Evolutionary conservation across 2,329 filamentous ascomycete species (phyloP), one percentile per base, ranked within the genome.

Genomic region (Sphaceloma murrayae): DNA sequence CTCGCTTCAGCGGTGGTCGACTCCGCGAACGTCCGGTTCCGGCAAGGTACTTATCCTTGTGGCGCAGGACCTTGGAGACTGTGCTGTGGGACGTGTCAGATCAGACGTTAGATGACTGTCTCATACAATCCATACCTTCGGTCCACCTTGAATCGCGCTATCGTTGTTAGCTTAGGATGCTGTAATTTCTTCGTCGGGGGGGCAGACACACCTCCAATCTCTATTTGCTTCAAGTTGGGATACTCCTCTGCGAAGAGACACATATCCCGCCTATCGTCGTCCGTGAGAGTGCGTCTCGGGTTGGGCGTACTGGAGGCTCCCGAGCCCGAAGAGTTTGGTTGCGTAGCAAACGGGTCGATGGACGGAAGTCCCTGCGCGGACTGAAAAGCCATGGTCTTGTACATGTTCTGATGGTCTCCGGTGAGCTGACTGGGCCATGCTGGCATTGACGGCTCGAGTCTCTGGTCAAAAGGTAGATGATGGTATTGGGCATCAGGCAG

Each of bases 21-120:
- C 84, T 81, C 66, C 94, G 94, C 46, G 75, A 70, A 53, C 83
- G 81, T 62, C 91, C 87, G 57, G 85, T 85, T 44, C 78, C 78
- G 57, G 81, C 83, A 11, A 96, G 74, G 63, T 94, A 96, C 62
- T 93, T 91, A 51, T 98, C 91, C 67, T 89, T 94, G 58, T 94
- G 82, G 44, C 89, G 80, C 52, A 98, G 66, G 45, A 96, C 91
- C 62, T 98, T 98, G 45, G 91, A 98, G n/a, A 98, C 91, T 38
- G 91, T 98, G 67, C 91, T 98, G 62, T 46, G 56, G 18, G 31
- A 56, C 51, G 39, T 51, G 49, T 31, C n/a, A 17, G 17, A 34
- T 14, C 16, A 31, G 2, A n/a, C n/a, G n/a, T n/a, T n/a, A n/a
- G 34, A 30, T 48, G 40, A 33, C 51, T 51, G 45, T n/a, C 11